A percentile compares a stretch with the other conserved stretches of the same genome.
Evolutionary conservation across 768 basidiomycete genomes (phyloP).

Genomic region (Tricholoma matsutake): DNA sequence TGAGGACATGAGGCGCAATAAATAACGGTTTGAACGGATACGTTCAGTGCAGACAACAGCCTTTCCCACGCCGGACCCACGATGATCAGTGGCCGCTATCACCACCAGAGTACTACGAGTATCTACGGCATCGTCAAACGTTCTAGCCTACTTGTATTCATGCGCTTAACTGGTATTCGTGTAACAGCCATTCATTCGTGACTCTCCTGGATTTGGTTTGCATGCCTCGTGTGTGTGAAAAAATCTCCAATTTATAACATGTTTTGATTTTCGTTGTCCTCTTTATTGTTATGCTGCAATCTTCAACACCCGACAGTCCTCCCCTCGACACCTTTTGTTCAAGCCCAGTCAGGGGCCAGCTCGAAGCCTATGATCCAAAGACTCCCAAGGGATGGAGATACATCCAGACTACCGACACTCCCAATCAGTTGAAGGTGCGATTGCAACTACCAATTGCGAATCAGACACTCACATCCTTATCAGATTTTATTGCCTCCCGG

Average conservation of each 20-base stretch:
- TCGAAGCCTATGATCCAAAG: slow-evolving; percentile 62
- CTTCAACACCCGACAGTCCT: slow-evolving; percentile 7
- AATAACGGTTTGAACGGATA: background rate
- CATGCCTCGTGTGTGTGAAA: slow-evolving; percentile 12
- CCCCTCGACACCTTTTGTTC: slow-evolving; percentile 54
- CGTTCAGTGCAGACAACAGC: too few relatives aligned
- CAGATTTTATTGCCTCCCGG: slow-evolving; percentile 69
- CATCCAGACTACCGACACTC: slow-evolving; percentile 74
- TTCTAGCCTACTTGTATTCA: background rate
- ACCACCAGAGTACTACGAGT: background rate
- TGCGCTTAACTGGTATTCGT: background rate
- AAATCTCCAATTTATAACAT: slow-evolving; percentile 10
- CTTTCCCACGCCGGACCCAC: background rate
- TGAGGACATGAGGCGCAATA: slow-evolving; percentile 48
- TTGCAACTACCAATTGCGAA: slow-evolving; percentile 1
- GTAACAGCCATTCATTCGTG: background rate
- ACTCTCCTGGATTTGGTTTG: background rate
- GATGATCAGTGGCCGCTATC: background rate
- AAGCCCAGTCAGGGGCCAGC: slow-evolving; percentile 71
- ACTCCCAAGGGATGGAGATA: slow-evolving; percentile 63
- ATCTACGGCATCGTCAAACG: slow-evolving; percentile 5
- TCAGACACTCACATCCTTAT: slow-evolving; percentile 3
- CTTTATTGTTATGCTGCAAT: slow-evolving; percentile 13
- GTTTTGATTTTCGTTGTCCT: slow-evolving; percentile 6
- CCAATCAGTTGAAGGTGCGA: slow-evolving; percentile 67